Base-by-base conservation (phyloP, 2,329 filamentous ascomycete genomes). In the Apiospora saccharicola region DNA sequence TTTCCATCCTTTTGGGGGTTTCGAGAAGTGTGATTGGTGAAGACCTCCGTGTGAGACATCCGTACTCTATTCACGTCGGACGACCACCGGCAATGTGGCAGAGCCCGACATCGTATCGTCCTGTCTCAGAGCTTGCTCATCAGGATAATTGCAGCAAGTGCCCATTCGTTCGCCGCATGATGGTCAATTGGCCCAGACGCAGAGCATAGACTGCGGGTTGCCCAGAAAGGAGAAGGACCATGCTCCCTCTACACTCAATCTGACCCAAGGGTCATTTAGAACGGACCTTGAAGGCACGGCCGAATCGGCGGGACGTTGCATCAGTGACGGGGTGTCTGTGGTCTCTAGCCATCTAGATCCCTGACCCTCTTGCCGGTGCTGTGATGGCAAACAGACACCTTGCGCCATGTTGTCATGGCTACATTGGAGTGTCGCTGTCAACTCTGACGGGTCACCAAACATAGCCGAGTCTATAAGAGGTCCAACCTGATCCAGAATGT, bases 231-330 rank as follows among this genome's bases (percentile, higher is more conserved):
- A n/a, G 22, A n/a, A 41, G 30, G 26, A 16, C 4, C n/a, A 10
- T 10, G 44, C 44, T 14, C 34, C 24, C 10, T 7, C 67, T 30
- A 19, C 67, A 69, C 67, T 69, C 67, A 49, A 69, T 34, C 37
- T 49, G 67, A 49, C 22, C 30, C 67, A n/a, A 37, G 26, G 44
- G 44, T 37, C 44, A 64, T n/a, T 64, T n/a, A 14, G 57, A 24
- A 41, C 19, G 34, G 19, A 22, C 57, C 57, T n/a, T 14, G 34
- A 41, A 64, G 41, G 57, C 57, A 64, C 57, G 57, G 57, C 34
- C 57, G 57, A 64, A 13, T 24, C 19, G 57, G 44, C 67, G 67
- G 67, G 44, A 69, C 44, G 26, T 49, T 69, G 67, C 67, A 69
- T 49, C 44, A n/a, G 67, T 46, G 30, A 34, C 19, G 19, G 19